Conservation (phyloP, 495 filamentous ascomycete genomes). For the Penicillium salamii region DNA sequence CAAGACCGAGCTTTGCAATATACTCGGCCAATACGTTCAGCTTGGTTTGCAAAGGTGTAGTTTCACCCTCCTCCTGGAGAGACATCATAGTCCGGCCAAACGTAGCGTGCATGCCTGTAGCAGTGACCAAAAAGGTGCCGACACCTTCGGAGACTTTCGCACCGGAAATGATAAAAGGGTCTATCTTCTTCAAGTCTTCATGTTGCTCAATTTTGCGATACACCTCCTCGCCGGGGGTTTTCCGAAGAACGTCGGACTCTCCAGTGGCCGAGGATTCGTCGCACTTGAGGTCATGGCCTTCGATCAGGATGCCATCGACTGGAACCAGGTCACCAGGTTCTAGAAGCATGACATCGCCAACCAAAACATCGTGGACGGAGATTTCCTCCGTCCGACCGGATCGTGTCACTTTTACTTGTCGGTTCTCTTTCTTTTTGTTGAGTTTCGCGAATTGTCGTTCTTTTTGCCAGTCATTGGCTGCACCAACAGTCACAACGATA, state of each 20-base stretch:
- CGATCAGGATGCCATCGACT: slow-evolving; percentile 73
- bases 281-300: slow-evolving; percentile 72
- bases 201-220: slow-evolving; percentile 74
- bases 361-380: slow-evolving; percentile 75
- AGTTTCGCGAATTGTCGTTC: slow-evolving; percentile 74
- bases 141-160: slow-evolving; percentile 90
- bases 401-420: slow-evolving; percentile 69
- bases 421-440: slow-evolving; percentile 70
- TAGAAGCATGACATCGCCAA: slow-evolving; percentile 78
- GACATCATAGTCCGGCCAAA: slow-evolving; percentile 95
- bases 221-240: slow-evolving; percentile 72
- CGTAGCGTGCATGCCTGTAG: slow-evolving; percentile 81
- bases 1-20: slow-evolving; percentile 87
- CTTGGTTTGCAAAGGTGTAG: slow-evolving; percentile 92
- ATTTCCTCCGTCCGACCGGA: slow-evolving; percentile 75
- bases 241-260: slow-evolving; percentile 78
- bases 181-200: slow-evolving; percentile 74
- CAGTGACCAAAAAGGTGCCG: slow-evolving; percentile 82
- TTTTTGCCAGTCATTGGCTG: slow-evolving; percentile 76
- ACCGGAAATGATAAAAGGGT: slow-evolving; percentile 93
- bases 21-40: slow-evolving; percentile 87
- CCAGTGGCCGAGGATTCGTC: slow-evolving; percentile 84
- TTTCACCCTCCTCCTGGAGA: slow-evolving; percentile 82
- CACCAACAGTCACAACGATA: slow-evolving; percentile 73
- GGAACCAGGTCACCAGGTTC: slow-evolving; percentile 89